Percentiles rank a stretch among this genome's conserved stretches.
Conservation (phyloP, 768 basidiomycete genomes). For the Boletus edulis region DNA sequence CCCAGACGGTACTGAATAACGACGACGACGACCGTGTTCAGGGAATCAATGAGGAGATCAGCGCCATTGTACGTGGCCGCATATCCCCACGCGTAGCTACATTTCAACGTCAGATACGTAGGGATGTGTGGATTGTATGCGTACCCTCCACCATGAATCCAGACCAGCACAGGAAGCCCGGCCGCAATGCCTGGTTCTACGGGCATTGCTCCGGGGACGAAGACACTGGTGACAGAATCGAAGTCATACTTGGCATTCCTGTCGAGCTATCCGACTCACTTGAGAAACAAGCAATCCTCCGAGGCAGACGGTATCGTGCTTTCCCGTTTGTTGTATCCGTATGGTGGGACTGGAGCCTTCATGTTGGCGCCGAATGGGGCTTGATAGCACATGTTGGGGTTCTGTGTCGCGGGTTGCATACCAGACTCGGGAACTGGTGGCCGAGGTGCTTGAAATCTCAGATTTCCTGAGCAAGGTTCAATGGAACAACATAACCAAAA, state of each 20-base stretch:
- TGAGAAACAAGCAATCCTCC: conserved; percentile 34
- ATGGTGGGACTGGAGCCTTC: conserved; percentile 3
- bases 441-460: conserved; percentile 31
- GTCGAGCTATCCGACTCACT: conserved; percentile 1
- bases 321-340: conserved; percentile 7
- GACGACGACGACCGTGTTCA: conserved; percentile 26
- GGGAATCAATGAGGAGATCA: conserved; percentile 24
- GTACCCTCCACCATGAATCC: conserved; percentile 38
- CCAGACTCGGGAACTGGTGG: conserved; percentile 14
- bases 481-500: not conserved
- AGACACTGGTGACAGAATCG: conserved; percentile 3
- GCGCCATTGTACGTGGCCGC: conserved; percentile 17
- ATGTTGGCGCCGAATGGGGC: not conserved
- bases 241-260: no score
- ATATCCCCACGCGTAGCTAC: conserved; percentile 24
- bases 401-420: conserved; percentile 26
- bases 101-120: not conserved
- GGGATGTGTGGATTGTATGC: not conserved
- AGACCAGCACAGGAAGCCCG: conserved; percentile 33
- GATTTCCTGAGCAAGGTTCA: conserved; percentile 5
- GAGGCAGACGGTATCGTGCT: conserved; percentile 1
- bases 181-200: not conserved
- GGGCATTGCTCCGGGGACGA: conserved; percentile 6
- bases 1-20: conserved; percentile 36
- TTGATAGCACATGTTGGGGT: conserved; percentile 29